Evolutionary conservation across 164 flowering plant genomes (phyloP), one percentile per base, ranked within the genome.

Genomic region (Aristolochia contorta): DNA sequence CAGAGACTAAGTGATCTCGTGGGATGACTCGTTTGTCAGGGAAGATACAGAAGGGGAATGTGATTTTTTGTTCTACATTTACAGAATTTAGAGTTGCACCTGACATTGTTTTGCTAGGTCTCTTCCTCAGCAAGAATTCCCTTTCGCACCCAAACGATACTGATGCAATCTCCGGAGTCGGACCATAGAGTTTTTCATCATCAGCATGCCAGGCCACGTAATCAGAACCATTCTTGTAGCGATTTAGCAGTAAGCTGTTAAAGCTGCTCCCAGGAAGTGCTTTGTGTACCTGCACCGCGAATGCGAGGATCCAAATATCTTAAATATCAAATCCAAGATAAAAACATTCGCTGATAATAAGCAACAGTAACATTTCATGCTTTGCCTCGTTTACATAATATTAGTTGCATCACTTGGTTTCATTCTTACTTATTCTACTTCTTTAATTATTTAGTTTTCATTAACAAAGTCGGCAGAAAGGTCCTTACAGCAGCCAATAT

Each of bases 141-240:
- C 97, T 86, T 25, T 90, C 94, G 56, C 92, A 87, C 21, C 98
- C 98, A 70, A 93, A 88, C 12, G 98, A 81, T 54, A 86, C 71
- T 0, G 97, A 93, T 4, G 91, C 98, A 62, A 93, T 93, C 69
- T 87, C 85, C 6, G 97, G 96, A 57, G 87, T 78, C 10, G 70
- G 71, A 24, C 96, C 98, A 69, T 93, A 93, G 32, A 93, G 79
- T 65, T 87, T 88, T 78, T 93, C 98, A 69, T 87, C 92, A 73
- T 93, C 98, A 64, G 98, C 71, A 78, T 93, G 98, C 98, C 97
- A 93, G 59, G 84, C 80, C 25, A 87, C 98, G 72, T 81, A 81
- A 67, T 93, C 98, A 61, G 79, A 76, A 30, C 97, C 97, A 54
- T 75, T 80, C 67, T 84, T 86, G 67, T 93, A 93, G 72, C 91